These are phyloP conservation scores for Debaryomyces sp. DNA, from an alignment of 1,139 yeast species.

Conservation along the genomic window DNA sequence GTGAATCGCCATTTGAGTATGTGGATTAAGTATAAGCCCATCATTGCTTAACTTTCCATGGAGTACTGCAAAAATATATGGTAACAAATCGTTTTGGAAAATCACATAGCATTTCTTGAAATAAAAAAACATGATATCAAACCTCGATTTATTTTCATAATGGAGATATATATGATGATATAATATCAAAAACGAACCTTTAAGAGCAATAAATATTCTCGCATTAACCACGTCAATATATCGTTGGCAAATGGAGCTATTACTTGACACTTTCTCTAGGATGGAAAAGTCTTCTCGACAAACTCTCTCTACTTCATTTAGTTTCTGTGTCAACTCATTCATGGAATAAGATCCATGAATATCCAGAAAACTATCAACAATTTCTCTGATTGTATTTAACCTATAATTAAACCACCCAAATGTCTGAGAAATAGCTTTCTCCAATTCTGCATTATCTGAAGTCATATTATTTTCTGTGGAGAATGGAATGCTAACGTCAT, in stretches of 20 bases:
- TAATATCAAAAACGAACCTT: slow-evolving; percentile 29
- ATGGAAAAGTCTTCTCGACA: slow-evolving; percentile 13
- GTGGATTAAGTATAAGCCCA: slow-evolving; percentile 30
- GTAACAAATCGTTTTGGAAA: slow-evolving; percentile 27
- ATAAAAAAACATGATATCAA: slow-evolving; percentile 26
- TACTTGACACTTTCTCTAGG: slow-evolving; percentile 5
- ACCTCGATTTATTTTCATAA: slow-evolving; percentile 28
- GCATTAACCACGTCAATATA: neutral
- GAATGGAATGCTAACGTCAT: slow-evolving; percentile 33
- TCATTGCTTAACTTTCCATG: slow-evolving; percentile 26
- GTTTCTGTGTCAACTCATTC: slow-evolving; percentile 15
- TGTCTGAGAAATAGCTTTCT: slow-evolving; percentile 15
- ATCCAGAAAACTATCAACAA: slow-evolving; percentile 18
- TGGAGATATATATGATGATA: slow-evolving; percentile 34
- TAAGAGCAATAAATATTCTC: neutral
- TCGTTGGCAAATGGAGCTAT: neutral
- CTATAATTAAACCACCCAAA: slow-evolving; percentile 6
- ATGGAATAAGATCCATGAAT: slow-evolving; percentile 19
- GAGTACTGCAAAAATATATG: slow-evolving; percentile 26
- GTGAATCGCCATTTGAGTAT: slow-evolving; percentile 27
- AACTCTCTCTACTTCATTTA: slow-evolving; percentile 19
- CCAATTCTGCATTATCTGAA: slow-evolving; percentile 17
- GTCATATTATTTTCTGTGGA: slow-evolving; percentile 1
- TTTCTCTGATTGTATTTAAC: neutral
- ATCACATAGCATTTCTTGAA: slow-evolving; percentile 28